These are phyloP conservation scores for Teratosphaeria destructans DNA, from an alignment of 2,329 filamentous ascomycete species.

Conservation along the genomic window DNA sequence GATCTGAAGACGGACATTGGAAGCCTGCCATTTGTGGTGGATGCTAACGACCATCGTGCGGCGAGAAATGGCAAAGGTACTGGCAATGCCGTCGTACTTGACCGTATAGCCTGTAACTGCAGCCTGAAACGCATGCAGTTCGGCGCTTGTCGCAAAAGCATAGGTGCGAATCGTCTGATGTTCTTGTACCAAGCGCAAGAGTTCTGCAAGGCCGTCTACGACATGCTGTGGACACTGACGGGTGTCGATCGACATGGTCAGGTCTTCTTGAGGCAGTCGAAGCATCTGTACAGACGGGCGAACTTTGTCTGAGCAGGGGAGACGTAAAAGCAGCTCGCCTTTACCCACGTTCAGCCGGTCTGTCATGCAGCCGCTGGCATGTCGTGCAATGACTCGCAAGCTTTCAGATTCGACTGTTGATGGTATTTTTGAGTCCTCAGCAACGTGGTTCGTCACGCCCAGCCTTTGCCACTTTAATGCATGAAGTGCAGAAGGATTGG, in stretches of 20 bases:
- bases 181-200: slow-evolving; percentile 46
- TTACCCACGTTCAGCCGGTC: slow-evolving; percentile 69
- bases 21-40: slow-evolving; percentile 88
- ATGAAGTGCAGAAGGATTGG: slow-evolving; percentile 31
- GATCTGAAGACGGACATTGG: slow-evolving; percentile 68
- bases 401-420: slow-evolving; percentile 66
- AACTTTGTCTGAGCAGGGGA: slow-evolving; percentile 23
- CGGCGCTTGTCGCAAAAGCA: slow-evolving; percentile 30
- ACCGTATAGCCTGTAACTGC: slow-evolving; percentile 74
- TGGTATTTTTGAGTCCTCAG: slow-evolving; percentile 43
- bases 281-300: slow-evolving; percentile 55
- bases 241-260: slow-evolving; percentile 59
- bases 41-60: slow-evolving; percentile 72
- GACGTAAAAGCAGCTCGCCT: slow-evolving; percentile 37
- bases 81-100: slow-evolving; percentile 43
- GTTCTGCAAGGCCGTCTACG: slow-evolving; percentile 51
- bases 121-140: slow-evolving; percentile 68
- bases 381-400: slow-evolving; percentile 61
- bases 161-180: slow-evolving; percentile 61
- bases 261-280: slow-evolving; percentile 64
- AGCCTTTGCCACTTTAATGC: slow-evolving; percentile 53
- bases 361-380: slow-evolving; percentile 65
- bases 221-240: slow-evolving; percentile 29
- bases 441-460: slow-evolving; percentile 62
- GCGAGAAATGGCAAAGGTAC: slow-evolving; percentile 69